Evolutionary conservation across 1,284 basidiomycete species (phyloP), one percentile per base, ranked within the genome.

Genomic region (Apiotrichum domesticum): DNA sequence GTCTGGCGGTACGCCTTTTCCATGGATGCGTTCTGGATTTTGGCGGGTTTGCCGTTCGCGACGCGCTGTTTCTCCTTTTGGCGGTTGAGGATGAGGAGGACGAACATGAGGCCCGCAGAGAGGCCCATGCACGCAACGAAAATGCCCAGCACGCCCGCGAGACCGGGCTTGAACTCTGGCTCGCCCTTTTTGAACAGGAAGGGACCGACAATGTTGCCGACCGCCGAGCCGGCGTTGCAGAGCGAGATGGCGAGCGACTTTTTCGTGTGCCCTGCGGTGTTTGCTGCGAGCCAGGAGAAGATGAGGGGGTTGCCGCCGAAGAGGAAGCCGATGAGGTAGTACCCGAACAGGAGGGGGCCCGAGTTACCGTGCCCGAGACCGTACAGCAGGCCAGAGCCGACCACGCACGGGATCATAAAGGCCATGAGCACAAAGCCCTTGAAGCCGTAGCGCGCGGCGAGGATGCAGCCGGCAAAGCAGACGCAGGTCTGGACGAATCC

Each of bases 11-110:
- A 60, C 35, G 44, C 34, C 48, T 49, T 56, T 49, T 63, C 61
- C 68, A 73, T 71, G 4, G 71, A 73, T 6, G 55, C 44, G 55
- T 75, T 71, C 46, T 56, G 42, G 14, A 75, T 57, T 63, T 72
- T 70, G 55, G 68, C 68, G 0, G 74, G 71, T 58, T 73, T 71
- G 35, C 74, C 74, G 46, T 70, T 57, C 11, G 56, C 56, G 46
- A 69, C 67, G 37, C 74, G 70, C 40, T 64, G 54, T 35, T 59
- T 58, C 59, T 69, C 70, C 56, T 74, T 72, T 33, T 55, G 59
- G 62, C 62, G 64, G 69, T 74, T 74, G 54, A 70, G 55, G 45
- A 56, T 51, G 45, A 60, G 14, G 35, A 74, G 61, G 15, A 57
- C 35, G 21, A 58, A 52, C 53, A 53, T 46, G 37, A 58, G 60